Evolutionary conservation across 768 basidiomycete genomes (phyloP).

Genomic region (Piloderma croceum): DNA sequence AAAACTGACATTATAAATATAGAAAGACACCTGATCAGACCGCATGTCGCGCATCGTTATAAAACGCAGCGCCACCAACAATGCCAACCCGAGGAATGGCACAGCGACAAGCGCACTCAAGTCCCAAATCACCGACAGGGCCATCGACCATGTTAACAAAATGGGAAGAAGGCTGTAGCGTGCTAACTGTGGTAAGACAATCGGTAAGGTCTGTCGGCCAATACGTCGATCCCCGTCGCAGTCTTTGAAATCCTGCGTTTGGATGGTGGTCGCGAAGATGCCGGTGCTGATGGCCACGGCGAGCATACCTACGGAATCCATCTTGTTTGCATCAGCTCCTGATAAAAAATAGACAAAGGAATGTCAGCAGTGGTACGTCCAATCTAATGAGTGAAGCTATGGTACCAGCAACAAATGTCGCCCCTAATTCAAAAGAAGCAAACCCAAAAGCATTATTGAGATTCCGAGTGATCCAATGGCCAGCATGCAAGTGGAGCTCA

Average conservation of each 20-base stretch:
- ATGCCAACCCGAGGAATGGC: conserved; percentile 26
- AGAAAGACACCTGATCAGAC: conserved; percentile 32
- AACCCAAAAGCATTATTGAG: conserved; percentile 34
- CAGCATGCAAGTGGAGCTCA: conserved; percentile 32
- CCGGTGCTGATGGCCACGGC: conserved; percentile 34
- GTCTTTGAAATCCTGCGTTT: too few species aligned
- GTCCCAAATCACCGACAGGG: conserved; percentile 32
- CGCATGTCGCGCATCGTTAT: conserved; percentile 21
- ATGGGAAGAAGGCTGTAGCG: too few species aligned
- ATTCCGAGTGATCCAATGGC: conserved; percentile 35
- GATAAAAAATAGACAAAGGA: too few species aligned
- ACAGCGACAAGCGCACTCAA: conserved; percentile 21
- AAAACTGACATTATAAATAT: conserved; percentile 33
- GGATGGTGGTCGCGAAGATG: too few species aligned
- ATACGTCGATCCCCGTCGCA: conserved; percentile 32
- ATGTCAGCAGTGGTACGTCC: too few species aligned
- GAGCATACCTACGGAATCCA: conserved; percentile 24
- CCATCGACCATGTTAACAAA: conserved; percentile 37
- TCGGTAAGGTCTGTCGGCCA: conserved; percentile 39
- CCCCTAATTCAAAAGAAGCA: conserved; percentile 32
- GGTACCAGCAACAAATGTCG: conserved; percentile 35
- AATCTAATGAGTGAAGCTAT: too few species aligned
- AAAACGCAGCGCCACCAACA: conserved; percentile 29
- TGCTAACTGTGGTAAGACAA: conserved; percentile 36
- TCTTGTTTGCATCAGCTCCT: conserved; percentile 18